These are phyloP conservation scores for Dendrobium chrysotoxum DNA, from an alignment of 106 monocot genomes.

Conservation along the genomic window DNA sequence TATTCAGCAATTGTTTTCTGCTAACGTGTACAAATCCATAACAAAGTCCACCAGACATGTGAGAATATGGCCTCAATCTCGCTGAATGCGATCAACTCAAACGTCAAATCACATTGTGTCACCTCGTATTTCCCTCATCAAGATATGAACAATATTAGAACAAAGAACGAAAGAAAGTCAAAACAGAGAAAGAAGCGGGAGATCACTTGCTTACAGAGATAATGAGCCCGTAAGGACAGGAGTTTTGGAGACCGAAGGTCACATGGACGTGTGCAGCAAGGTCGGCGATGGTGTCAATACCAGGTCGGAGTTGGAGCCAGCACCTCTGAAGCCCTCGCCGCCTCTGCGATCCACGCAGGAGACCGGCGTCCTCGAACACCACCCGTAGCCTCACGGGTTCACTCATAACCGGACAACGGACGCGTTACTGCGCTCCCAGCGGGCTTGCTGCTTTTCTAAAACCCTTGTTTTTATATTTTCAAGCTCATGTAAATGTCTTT, in stretches of 20 bases:
- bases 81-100: background rate
- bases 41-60: too few species aligned
- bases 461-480: background rate
- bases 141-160: background rate
- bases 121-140: background rate
- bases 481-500: background rate
- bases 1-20: too few species aligned
- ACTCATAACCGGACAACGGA: background rate
- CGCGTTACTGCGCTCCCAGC: background rate
- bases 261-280: conserved; percentile 33
- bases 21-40: too few species aligned
- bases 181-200: background rate
- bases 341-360: conserved; percentile 39
- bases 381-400: conserved; percentile 38
- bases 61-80: background rate
- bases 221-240: conserved; percentile 38
- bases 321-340: conserved; percentile 32
- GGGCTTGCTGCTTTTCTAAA: background rate
- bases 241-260: conserved; percentile 30
- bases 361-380: conserved; percentile 37
- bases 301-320: conserved; percentile 46
- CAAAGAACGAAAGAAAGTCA: background rate
- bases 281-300: conserved; percentile 45
- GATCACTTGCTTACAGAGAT: conserved; percentile 36
- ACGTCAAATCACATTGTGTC: background rate